Evolutionary conservation across 352 stramenopile genomes (phyloP).

Genomic region (Pythium oligandrum): DNA sequence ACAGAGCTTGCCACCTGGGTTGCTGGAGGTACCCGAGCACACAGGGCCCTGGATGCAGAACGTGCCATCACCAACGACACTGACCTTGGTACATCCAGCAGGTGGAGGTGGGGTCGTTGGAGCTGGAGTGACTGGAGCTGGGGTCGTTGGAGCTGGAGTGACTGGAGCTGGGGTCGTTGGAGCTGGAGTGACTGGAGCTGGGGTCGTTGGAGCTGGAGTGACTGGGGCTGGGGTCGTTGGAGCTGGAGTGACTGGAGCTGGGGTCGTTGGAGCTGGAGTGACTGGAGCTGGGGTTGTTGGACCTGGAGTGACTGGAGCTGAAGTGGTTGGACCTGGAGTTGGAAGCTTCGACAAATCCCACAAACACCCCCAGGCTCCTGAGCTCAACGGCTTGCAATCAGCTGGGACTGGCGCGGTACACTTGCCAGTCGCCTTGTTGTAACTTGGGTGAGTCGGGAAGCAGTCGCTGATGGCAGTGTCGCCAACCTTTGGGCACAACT

Average conservation of each 20-base stretch:
- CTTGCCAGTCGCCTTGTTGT: slow-evolving; percentile 11
- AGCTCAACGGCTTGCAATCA: slow-evolving; percentile 5
- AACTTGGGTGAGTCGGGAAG: slow-evolving; percentile 8
- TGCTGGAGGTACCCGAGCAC: slow-evolving; percentile 11
- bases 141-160: not conserved
- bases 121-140: not conserved
- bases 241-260: no score
- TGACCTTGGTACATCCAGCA: slow-evolving; percentile 19
- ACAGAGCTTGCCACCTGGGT: slow-evolving; percentile 10
- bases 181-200: no score
- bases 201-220: no score
- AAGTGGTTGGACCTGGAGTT: no score
- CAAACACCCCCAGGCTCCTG: slow-evolving; percentile 8
- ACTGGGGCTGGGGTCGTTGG: no score
- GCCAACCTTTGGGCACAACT: slow-evolving; percentile 15
- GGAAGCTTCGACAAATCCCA: slow-evolving; percentile 16
- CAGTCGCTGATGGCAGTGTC: slow-evolving; percentile 16
- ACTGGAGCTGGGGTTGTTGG: not conserved
- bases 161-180: no score
- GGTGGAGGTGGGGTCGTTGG: no score
- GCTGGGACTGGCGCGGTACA: slow-evolving; percentile 13
- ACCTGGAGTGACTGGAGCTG: not conserved
- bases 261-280: no score
- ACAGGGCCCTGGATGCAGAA: slow-evolving; percentile 25
- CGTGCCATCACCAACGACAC: slow-evolving; percentile 22